Percentiles rank a stretch among this genome's conserved stretches.
These are phyloP conservation scores for Odontarrhena argentea DNA, from an alignment of 345 rosid genomes.

Conservation along the genomic window DNA sequence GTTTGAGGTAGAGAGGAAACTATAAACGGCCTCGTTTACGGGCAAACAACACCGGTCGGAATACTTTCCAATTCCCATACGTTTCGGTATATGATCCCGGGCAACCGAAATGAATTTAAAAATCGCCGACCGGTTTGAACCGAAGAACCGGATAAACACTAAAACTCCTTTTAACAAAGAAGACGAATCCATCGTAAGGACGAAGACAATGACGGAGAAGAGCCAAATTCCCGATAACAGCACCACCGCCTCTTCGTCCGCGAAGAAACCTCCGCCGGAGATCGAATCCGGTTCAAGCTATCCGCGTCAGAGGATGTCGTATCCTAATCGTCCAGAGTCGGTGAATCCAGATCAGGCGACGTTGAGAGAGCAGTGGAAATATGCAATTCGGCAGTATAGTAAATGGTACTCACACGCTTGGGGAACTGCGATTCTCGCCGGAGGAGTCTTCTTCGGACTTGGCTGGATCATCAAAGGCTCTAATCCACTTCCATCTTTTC, in stretches of 20 bases:
- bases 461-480: slow-evolving; percentile 88
- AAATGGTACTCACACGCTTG: slow-evolving; percentile 86
- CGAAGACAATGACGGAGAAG: slow-evolving; percentile 28
- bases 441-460: slow-evolving; percentile 74
- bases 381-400: slow-evolving; percentile 72
- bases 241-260: slow-evolving; percentile 11
- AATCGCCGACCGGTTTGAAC: too few species aligned
- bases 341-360: slow-evolving; percentile 73
- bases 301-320: slow-evolving; percentile 50
- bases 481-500: slow-evolving; percentile 81
- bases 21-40: not conserved
- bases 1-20: slow-evolving; percentile 24
- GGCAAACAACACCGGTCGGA: not conserved
- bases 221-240: slow-evolving; percentile 21
- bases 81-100: too few species aligned
- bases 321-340: slow-evolving; percentile 65
- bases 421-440: slow-evolving; percentile 92
- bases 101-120: too few species aligned
- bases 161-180: not conserved
- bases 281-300: slow-evolving; percentile 33
- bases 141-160: too few species aligned
- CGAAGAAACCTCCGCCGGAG: slow-evolving; percentile 39
- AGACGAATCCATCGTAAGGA: not conserved
- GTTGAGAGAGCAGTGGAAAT: slow-evolving; percentile 85
- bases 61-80: too few species aligned